Evolutionary conservation across 179 eudicot genomes (phyloP), one percentile per base, ranked within the genome.

Genomic region (Beta corolliflora): DNA sequence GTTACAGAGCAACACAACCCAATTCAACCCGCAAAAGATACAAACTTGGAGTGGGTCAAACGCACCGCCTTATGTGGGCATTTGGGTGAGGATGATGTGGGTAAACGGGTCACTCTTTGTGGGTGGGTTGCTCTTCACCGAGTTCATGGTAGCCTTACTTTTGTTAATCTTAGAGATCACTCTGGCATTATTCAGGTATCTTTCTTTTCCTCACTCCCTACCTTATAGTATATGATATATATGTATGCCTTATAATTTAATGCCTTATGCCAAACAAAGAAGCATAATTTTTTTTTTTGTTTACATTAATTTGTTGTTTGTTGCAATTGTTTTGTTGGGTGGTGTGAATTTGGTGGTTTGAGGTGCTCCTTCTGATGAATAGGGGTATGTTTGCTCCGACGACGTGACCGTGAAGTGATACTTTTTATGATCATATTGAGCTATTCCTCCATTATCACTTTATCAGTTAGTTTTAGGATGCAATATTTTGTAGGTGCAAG

Each of bases 121-220:
- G 99, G 99, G 70, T 93, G 99, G 99, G 98, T 95, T 65, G 99
- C 95, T 5, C 91, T 92, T 69, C 98, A 92, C 59, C 89, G 99
- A 77, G 83, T 91, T 45, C 98, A 95, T 76, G 94, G 94, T 19
- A 94, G 98, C 1, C 92, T 95, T 53, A 92, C 95, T 74, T 95
- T 95, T 79, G 73, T 95, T 59, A 92, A 76, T 81, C 91, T 95
- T 23, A 81, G 99, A 75, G 98, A 95, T 65, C 94, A 93, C 21
- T 77, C 95, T 73, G 99, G 99, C 61, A 88, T 91, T 79, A 89
- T 95, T 79, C 99, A 93, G 99, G 98, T 95, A 19, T 12, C 63
- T 60, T 53, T 72, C 16, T 53, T 9, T 65, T 3, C 9, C 12
- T 11, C 3, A 36, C 41, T 1, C 41, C 41, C 41, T 36, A 36